Conservation (phyloP, 2,329 filamentous ascomycete species). For the Colletotrichum sp. region DNA sequence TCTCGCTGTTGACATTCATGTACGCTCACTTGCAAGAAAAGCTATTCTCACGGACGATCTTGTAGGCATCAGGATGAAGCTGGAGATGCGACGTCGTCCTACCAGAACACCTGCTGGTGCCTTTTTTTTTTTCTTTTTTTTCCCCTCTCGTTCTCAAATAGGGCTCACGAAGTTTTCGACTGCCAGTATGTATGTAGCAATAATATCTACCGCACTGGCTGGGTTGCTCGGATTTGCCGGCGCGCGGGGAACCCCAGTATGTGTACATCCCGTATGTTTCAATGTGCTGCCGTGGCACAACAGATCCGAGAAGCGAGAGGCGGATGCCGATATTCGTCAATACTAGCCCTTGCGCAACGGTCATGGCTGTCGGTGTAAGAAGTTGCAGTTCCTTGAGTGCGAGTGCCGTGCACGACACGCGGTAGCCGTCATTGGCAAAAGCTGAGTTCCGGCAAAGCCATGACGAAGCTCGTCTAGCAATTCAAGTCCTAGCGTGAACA, state of each 20-base stretch:
- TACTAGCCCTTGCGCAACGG: not conserved
- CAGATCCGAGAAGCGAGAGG: not conserved
- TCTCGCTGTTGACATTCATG: rapidly evolving
- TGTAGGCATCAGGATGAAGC: not conserved
- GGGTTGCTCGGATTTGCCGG: not conserved
- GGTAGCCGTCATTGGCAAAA: not conserved
- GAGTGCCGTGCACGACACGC: not conserved
- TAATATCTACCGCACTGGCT: not conserved
- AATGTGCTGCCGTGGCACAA: not conserved
- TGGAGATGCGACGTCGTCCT: not conserved
- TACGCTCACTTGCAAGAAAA: not conserved
- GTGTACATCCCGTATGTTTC: not conserved
- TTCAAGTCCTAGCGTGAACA: not conserved
- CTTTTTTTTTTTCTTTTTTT: not conserved
- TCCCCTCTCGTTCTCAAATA: not conserved
- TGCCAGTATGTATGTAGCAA: not conserved
- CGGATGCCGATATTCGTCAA: not conserved
- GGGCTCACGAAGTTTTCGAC: not conserved
- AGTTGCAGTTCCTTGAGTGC: not conserved
- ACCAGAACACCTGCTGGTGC: not conserved
- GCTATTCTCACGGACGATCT: not conserved
- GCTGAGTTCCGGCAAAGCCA: not conserved
- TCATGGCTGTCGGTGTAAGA: not conserved
- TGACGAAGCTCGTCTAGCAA: not conserved
- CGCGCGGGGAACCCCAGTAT: not conserved